Conservation (phyloP, 164 flowering plant genomes). For the Nymphaea thermarum region DNA sequence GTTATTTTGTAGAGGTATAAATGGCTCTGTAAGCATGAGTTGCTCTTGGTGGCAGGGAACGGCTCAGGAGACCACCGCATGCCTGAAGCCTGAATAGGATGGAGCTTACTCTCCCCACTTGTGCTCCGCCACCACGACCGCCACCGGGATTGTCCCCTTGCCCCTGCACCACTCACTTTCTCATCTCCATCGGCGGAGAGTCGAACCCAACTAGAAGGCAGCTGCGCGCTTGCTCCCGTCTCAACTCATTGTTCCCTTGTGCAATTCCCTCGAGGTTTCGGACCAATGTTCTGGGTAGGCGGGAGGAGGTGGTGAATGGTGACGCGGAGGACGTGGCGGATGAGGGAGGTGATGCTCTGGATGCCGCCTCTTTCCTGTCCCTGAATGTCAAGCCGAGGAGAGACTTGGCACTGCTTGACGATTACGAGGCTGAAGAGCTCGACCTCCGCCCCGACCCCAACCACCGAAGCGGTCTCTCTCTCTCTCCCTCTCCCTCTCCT, state of each 20-base stretch:
- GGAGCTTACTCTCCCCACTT: background rate
- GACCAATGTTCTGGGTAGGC: background rate
- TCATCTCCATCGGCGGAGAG: background rate
- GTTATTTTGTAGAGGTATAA: too few relatives aligned
- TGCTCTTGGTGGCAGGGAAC: too few relatives aligned
- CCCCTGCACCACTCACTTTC: background rate
- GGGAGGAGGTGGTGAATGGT: background rate
- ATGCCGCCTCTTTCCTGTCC: constrained; percentile 26
- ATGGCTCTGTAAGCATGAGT: too few relatives aligned
- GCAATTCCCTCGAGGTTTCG: background rate
- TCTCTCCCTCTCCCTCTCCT: background rate
- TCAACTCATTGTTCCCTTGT: background rate
- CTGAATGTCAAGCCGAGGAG: constrained; percentile 76
- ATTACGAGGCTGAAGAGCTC: constrained; percentile 75
- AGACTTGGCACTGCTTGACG: constrained; percentile 66
- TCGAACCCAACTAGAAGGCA: background rate
- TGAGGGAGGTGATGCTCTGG: background rate
- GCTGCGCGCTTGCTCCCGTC: background rate
- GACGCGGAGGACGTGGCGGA: background rate
- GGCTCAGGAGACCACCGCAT: too few relatives aligned
- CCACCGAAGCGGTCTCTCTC: constrained; percentile 62
- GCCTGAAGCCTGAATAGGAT: background rate
- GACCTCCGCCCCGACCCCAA: constrained; percentile 45
- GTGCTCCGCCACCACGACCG: background rate
- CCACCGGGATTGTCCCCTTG: background rate